Conservation (phyloP, 345 rosid species). For the Pistacia atlantica region DNA sequence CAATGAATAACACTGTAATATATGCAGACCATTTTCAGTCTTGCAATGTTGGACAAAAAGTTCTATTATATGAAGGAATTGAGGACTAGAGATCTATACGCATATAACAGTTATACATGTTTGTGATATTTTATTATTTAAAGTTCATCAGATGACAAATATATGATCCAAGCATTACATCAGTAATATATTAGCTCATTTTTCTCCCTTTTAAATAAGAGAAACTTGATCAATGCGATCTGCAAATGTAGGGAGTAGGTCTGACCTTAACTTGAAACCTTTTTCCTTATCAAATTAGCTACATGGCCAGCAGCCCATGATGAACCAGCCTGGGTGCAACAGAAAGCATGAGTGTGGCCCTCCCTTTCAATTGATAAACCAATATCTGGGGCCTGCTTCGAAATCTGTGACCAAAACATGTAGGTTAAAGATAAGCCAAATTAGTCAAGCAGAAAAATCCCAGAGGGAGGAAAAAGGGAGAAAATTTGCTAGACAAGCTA, state of each 20-base stretch:
- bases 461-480: no score
- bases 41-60: no score
- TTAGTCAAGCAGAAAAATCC: not conserved
- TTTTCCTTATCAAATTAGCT: conserved; percentile 52
- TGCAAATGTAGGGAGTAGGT: not conserved
- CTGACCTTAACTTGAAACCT: conserved; percentile 20
- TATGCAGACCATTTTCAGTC: no score
- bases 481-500: no score
- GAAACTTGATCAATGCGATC: not conserved
- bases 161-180: not conserved
- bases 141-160: no score
- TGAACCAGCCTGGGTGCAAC: conserved; percentile 80
- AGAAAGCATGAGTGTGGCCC: conserved; percentile 75
- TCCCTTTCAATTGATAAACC: conserved; percentile 69
- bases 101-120: no score
- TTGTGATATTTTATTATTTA: no score
- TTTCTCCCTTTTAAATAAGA: not conserved
- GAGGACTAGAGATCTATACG: no score
- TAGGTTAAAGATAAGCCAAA: not conserved
- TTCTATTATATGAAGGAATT: no score
- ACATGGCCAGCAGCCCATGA: conserved; percentile 72
- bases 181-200: not conserved
- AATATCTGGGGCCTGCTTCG: conserved; percentile 55
- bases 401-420: conserved; percentile 41
- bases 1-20: no score